A percentile compares a stretch with the other conserved stretches of the same genome.
Conservation (phyloP, 2,329 filamentous ascomycete genomes). For the Botryotinia globosa region DNA sequence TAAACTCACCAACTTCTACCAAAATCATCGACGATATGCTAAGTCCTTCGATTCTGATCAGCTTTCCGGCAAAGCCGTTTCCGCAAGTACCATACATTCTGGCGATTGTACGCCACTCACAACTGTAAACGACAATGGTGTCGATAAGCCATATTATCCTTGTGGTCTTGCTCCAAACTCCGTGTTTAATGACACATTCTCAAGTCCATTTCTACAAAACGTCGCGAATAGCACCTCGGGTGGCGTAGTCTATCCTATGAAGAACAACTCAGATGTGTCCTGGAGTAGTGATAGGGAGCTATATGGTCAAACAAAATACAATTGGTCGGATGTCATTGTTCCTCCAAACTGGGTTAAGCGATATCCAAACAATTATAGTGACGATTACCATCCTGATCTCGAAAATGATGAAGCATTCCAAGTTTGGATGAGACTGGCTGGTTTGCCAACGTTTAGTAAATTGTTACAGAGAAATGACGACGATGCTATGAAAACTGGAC, state of each 20-base stretch:
- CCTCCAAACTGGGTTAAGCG: slow-evolving; percentile 80
- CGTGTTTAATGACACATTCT: slow-evolving; percentile 90
- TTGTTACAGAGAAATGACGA: slow-evolving; percentile 80
- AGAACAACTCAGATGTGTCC: slow-evolving; percentile 67
- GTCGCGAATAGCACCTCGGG: slow-evolving; percentile 41
- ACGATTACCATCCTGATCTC: slow-evolving; percentile 62
- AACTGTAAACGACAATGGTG: slow-evolving; percentile 46
- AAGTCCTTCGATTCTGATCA: slow-evolving; percentile 83
- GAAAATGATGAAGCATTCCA: slow-evolving; percentile 81
- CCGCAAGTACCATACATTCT: slow-evolving; percentile 56
- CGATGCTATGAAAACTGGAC: slow-evolving; percentile 63
- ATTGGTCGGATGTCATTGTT: slow-evolving; percentile 63
- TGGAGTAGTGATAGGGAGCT: slow-evolving; percentile 81
- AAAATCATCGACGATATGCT: slow-evolving; percentile 96
- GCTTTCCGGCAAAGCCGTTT: slow-evolving; percentile 68
- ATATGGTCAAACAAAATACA: slow-evolving; percentile 70
- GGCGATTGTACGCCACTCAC: slow-evolving; percentile 76
- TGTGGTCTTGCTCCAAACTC: slow-evolving; percentile 97
- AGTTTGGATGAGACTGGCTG: slow-evolving; percentile 98
- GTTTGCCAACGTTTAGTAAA: slow-evolving; percentile 92
- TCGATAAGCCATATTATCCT: slow-evolving; percentile 76
- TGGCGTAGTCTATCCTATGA: slow-evolving; percentile 66
- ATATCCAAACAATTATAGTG: slow-evolving; percentile 69
- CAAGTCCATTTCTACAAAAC: slow-evolving; percentile 52
- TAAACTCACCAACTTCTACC: slow-evolving; percentile 95